Percentiles rank a stretch among this genome's conserved stretches.
Evolutionary conservation across 192 early-diverging fungal genomes (phyloP).

Genomic region (Backusella mclennaniae): DNA sequence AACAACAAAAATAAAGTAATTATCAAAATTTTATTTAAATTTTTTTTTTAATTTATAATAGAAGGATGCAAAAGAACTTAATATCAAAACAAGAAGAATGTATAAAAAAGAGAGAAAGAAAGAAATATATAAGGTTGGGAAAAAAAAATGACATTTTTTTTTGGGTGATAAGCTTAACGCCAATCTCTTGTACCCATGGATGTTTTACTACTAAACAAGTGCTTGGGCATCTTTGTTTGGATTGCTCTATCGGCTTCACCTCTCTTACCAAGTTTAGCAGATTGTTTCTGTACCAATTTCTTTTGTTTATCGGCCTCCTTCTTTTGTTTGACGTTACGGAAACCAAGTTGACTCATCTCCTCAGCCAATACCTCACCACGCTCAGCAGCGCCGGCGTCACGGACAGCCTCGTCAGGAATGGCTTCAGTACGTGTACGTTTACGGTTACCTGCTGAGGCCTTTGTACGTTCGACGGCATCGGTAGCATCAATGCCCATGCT

Average conservation of each 20-base stretch:
- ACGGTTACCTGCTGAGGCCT: conserved; percentile 35
- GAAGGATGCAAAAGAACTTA: not conserved
- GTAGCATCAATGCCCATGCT: conserved; percentile 70
- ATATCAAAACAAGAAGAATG: not conserved
- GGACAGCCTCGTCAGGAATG: conserved; percentile 63
- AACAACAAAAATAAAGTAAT: not conserved
- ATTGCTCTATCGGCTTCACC: conserved; percentile 97
- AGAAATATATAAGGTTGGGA: not conserved
- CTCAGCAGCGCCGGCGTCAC: conserved; percentile 58
- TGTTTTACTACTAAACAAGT: conserved; percentile 94
- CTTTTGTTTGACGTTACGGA: conserved; percentile 64
- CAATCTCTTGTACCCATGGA: conserved; percentile 77
- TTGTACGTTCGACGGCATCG: conserved; percentile 63
- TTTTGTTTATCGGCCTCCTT: conserved; percentile 76
- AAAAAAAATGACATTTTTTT: not conserved
- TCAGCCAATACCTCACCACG: conserved; percentile 56
- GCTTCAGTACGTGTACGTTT: conserved; percentile 80
- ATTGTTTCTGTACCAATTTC: conserved; percentile 67
- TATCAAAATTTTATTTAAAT: not conserved
- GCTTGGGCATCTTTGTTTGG: conserved; percentile 92
- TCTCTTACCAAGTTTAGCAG: conserved; percentile 73
- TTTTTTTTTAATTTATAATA: not conserved
- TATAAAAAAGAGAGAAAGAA: not conserved
- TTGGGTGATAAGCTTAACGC: conserved; percentile 49
- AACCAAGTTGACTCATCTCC: conserved; percentile 73